A percentile compares a stretch with the other conserved stretches of the same genome.
Evolutionary conservation across 1,284 basidiomycete genomes (phyloP).

Genomic region (Rhodofomes roseus): DNA sequence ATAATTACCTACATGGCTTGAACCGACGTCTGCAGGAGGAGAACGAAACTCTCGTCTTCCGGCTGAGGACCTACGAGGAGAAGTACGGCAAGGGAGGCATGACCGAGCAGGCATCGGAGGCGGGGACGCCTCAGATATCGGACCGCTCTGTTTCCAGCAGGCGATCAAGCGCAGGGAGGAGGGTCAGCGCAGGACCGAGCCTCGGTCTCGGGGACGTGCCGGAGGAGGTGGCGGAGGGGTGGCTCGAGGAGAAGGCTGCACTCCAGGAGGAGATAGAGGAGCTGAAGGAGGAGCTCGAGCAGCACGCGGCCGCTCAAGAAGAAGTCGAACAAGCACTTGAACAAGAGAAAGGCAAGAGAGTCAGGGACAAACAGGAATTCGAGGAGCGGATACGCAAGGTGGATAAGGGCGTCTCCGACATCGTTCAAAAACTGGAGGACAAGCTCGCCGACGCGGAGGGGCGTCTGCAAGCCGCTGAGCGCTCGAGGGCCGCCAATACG

Average conservation of each 20-base stretch:
- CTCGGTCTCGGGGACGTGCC: slow-evolving; percentile 52
- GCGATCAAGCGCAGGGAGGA: slow-evolving; percentile 30
- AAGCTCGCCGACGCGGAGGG: slow-evolving; percentile 50
- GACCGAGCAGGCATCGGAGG: slow-evolving; percentile 4
- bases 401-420: slow-evolving; percentile 60
- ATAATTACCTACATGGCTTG: slow-evolving; percentile 76
- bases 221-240: slow-evolving; percentile 57
- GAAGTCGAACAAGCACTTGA: slow-evolving; percentile 42
- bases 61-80: slow-evolving; percentile 44
- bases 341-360: slow-evolving; percentile 51
- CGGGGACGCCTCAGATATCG: slow-evolving; percentile 9
- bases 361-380: slow-evolving; percentile 63
- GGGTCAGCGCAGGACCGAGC: slow-evolving; percentile 46
- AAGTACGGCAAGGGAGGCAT: slow-evolving; percentile 23
- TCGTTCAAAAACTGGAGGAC: slow-evolving; percentile 61
- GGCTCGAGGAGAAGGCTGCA: slow-evolving; percentile 59
- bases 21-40: slow-evolving; percentile 80
- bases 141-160: slow-evolving; percentile 17
- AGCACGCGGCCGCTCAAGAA: slow-evolving; percentile 29
- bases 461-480: slow-evolving; percentile 36
- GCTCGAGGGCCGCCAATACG: slow-evolving; percentile 36
- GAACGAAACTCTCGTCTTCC: slow-evolving; percentile 55
- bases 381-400: slow-evolving; percentile 65
- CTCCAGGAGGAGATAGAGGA: slow-evolving; percentile 46
- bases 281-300: slow-evolving; percentile 43